phyloP scores from a whole-genome alignment of 2,329 filamentous ascomycete genomes.

The Lecanicillium sp. region DNA sequence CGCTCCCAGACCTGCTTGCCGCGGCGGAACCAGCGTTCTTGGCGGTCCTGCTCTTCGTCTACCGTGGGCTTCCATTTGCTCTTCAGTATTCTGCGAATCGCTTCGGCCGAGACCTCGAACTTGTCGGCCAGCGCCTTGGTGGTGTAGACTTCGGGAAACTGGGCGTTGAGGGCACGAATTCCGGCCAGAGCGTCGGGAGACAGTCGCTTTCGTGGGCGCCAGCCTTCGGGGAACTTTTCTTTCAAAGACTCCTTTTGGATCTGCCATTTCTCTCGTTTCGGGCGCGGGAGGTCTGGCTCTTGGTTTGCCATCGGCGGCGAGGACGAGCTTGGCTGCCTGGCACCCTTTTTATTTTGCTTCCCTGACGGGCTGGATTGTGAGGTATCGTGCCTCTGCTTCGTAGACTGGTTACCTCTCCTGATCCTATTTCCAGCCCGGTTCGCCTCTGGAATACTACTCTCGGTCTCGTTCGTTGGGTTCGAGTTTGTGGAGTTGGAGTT shows the following conservation, averaged over 20 bases:
- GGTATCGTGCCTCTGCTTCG: background rate
- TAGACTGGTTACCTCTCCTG: background rate
- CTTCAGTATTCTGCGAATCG: constrained; percentile 77
- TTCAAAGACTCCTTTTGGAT: constrained; percentile 67
- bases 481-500: constrained; percentile 5
- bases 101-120: constrained; percentile 83
- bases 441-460: background rate
- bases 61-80: constrained; percentile 63
- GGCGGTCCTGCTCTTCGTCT: constrained; percentile 49
- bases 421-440: background rate
- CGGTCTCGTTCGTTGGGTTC: constrained; percentile 1
- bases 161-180: constrained; percentile 72
- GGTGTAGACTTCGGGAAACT: constrained; percentile 70
- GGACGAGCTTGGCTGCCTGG: background rate
- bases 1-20: constrained; percentile 52
- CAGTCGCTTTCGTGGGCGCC: constrained; percentile 76
- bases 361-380: background rate
- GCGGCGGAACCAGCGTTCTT: constrained; percentile 53
- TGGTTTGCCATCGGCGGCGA: background rate
- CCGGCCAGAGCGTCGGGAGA: constrained; percentile 90
- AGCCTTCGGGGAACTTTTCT: constrained; percentile 73
- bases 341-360: background rate
- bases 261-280: constrained; percentile 54
- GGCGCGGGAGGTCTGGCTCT: constrained; percentile 1
- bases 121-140: constrained; percentile 65